Evolutionary conservation across 2,329 filamentous ascomycete genomes (phyloP).

Genomic region (Pseudogymnoascus sp.): DNA sequence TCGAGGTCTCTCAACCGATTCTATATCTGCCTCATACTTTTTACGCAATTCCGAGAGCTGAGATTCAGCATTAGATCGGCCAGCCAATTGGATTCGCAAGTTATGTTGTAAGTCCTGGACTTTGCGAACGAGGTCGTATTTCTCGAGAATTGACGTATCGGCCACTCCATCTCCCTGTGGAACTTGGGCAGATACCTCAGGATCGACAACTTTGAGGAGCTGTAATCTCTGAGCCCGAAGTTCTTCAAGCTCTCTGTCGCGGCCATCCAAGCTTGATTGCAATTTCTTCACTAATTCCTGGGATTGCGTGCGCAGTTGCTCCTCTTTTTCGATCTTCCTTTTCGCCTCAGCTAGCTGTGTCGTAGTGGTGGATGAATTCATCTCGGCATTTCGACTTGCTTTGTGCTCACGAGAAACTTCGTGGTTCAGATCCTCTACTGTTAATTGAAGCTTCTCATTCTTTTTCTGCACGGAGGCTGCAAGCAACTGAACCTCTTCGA

Average conservation of each 20-base stretch:
- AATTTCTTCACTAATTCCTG: conserved; percentile 77
- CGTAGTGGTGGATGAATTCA: conserved; percentile 69
- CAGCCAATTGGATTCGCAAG: conserved; percentile 73
- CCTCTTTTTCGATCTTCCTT: conserved; percentile 80
- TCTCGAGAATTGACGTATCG: conserved; percentile 51
- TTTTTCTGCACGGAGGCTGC: conserved; percentile 86
- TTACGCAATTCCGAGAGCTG: conserved; percentile 73
- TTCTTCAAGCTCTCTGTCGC: conserved; percentile 72
- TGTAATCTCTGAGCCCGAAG: conserved; percentile 71
- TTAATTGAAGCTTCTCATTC: conserved; percentile 83
- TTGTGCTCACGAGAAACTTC: conserved; percentile 87
- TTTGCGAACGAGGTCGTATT: conserved; percentile 77
- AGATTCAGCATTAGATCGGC: conserved; percentile 69
- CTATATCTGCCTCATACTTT: conserved; percentile 62
- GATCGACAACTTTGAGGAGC: conserved; percentile 81
- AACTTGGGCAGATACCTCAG: conserved; percentile 40
- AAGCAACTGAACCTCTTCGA: conserved; percentile 75
- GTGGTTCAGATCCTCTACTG: conserved; percentile 84
- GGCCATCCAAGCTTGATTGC: conserved; percentile 68
- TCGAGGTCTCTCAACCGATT: conserved; percentile 53
- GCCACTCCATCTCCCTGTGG: conserved; percentile 47
- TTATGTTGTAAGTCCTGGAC: conserved; percentile 85
- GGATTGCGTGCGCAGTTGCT: conserved; percentile 74
- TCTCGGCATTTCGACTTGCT: conserved; percentile 81
- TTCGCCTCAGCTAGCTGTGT: conserved; percentile 84